These are phyloP conservation scores for Alternaria triticina DNA, from an alignment of 2,329 filamentous ascomycete genomes.

Conservation along the genomic window DNA sequence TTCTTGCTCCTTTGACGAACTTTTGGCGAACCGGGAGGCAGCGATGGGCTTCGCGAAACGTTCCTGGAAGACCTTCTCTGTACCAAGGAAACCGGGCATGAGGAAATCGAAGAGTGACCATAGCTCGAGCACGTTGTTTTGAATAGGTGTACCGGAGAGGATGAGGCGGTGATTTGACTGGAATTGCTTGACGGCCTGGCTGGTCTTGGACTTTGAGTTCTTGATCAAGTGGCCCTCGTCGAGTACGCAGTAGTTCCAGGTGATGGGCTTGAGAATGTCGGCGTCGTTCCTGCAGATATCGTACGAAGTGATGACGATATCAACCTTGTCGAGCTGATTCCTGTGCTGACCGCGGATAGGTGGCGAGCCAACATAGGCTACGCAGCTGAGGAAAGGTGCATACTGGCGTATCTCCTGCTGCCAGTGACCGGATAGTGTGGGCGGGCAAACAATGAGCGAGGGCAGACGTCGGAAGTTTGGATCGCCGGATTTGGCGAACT, in stretches of 20 bases:
- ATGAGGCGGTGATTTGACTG: slow-evolving; percentile 94
- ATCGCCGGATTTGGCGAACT: slow-evolving; percentile 82
- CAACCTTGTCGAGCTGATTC: slow-evolving; percentile 73
- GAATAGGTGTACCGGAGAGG: slow-evolving; percentile 94
- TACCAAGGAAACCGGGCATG: slow-evolving; percentile 97
- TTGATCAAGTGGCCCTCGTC: slow-evolving; percentile 99
- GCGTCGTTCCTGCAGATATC: slow-evolving; percentile 96
- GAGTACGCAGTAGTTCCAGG: slow-evolving; percentile 96
- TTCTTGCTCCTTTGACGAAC: slow-evolving; percentile 97
- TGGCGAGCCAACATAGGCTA: slow-evolving; percentile 90
- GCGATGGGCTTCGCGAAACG: slow-evolving; percentile 95
- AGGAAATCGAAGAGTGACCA: slow-evolving; percentile 99
- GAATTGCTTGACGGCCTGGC: slow-evolving; percentile 87
- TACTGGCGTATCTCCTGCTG: slow-evolving; percentile 97
- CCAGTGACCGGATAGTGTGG: slow-evolving; percentile 96
- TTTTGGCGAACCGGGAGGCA: slow-evolving; percentile 93
- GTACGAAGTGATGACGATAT: slow-evolving; percentile 96
- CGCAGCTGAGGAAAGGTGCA: slow-evolving; percentile 88
- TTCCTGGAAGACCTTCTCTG: slow-evolving; percentile 95
- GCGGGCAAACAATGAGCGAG: slow-evolving; percentile 93
- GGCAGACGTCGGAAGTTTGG: slow-evolving; percentile 80
- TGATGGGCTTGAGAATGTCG: slow-evolving; percentile 81
- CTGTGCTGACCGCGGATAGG: slow-evolving; percentile 76
- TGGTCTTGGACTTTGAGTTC: slow-evolving; percentile 97
- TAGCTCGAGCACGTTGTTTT: slow-evolving; percentile 95